Conservation (phyloP, 345 rosid species). For the Erucastrum elatum region DNA sequence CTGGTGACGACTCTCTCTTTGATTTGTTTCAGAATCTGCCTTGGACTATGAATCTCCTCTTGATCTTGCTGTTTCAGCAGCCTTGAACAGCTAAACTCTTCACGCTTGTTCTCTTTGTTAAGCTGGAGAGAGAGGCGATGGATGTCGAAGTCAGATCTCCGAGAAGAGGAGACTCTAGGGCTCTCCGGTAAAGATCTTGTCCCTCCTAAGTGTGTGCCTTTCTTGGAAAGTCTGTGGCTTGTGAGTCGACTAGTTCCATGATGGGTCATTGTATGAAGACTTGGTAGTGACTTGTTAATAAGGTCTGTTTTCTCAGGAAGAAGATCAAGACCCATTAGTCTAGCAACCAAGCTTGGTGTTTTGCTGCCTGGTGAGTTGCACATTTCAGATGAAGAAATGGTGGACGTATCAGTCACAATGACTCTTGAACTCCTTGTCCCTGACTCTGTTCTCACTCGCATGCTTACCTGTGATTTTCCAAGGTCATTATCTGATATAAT, state of each 20-base stretch:
- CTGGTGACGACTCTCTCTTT: conserved; percentile 58
- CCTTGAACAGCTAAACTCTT: conserved; percentile 35
- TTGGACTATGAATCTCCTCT: conserved; percentile 42
- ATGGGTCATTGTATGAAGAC: conserved; percentile 31
- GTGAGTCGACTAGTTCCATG: conserved; percentile 27
- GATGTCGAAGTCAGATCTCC: conserved; percentile 67
- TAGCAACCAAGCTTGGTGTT: conserved; percentile 82
- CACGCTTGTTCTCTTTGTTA: conserved; percentile 50
- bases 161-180: conserved; percentile 67
- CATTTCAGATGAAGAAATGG: conserved; percentile 52
- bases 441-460: conserved; percentile 56
- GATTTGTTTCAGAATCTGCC: conserved; percentile 73
- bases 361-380: conserved; percentile 68
- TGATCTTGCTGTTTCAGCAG: conserved; percentile 42
- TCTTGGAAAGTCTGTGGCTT: conserved; percentile 32
- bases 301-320: conserved; percentile 53
- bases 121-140: conserved; percentile 76
- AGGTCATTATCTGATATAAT: not conserved
- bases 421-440: conserved; percentile 36
- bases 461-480: conserved; percentile 50
- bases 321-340: conserved; percentile 93
- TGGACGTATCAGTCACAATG: conserved; percentile 31
- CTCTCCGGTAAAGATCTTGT: conserved; percentile 76
- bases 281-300: conserved; percentile 40
- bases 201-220: conserved; percentile 42